phyloP scores from a whole-genome alignment of 1,284 basidiomycete species.

The Volvariella volvacea region DNA sequence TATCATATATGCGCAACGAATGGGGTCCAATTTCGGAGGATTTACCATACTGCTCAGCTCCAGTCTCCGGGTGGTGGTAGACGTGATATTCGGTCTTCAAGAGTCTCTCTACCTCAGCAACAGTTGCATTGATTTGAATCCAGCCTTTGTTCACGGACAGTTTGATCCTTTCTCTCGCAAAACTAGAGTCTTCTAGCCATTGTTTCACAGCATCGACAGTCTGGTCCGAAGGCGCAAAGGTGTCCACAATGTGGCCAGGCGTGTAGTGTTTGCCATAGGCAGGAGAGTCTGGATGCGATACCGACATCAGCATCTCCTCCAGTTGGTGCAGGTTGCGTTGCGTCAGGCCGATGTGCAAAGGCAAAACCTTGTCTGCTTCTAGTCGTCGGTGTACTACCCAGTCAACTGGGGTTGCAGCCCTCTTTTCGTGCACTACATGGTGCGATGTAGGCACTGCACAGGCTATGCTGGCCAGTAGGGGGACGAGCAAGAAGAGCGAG shows the following conservation, averaged over 20 bases:
- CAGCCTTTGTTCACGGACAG: conserved; percentile 35
- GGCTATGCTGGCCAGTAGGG: conserved; percentile 11
- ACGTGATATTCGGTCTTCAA: conserved; percentile 43
- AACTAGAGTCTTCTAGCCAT: conserved; percentile 36
- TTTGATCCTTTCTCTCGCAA: conserved; percentile 28
- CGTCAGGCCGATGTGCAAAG: conserved; percentile 38
- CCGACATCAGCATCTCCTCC: conserved; percentile 34
- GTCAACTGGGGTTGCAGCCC: conserved; percentile 26
- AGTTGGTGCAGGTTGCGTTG: conserved; percentile 38
- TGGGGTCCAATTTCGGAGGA: background rate
- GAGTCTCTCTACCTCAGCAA: conserved; percentile 37
- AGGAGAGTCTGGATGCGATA: conserved; percentile 37
- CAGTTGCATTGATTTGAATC: conserved; percentile 38
- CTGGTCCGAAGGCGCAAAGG: conserved; percentile 25
- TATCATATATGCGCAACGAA: background rate
- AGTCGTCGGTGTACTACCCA: conserved; percentile 28
- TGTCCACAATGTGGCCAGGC: conserved; percentile 20
- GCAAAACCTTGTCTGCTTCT: conserved; percentile 24
- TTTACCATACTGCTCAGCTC: conserved; percentile 22
- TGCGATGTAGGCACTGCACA: conserved; percentile 16
- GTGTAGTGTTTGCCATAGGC: conserved; percentile 28
- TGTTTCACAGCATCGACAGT: conserved; percentile 32
- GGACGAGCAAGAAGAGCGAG: no score
- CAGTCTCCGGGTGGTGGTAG: conserved; percentile 31
- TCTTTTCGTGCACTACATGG: conserved; percentile 35